A percentile compares a stretch with the other conserved stretches of the same genome.
Evolutionary conservation across 768 basidiomycete species (phyloP).

Genomic region (Russula ochroleuca): DNA sequence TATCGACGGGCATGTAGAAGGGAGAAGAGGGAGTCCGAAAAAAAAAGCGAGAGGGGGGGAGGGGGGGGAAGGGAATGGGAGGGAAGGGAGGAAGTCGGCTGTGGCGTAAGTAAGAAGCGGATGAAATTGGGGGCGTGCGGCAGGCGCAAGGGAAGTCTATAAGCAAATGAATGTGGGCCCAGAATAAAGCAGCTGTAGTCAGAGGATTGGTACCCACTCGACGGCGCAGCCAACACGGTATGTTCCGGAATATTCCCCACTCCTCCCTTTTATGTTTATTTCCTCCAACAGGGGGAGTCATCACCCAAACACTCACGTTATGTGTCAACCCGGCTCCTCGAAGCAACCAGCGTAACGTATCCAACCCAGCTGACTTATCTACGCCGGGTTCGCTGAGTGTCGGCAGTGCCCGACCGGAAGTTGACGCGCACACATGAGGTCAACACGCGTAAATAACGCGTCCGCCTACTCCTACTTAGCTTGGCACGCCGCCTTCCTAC

Average conservation of each 20-base stretch:
- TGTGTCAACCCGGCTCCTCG: background rate
- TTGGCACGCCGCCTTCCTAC: background rate
- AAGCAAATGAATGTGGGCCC: conserved; percentile 23
- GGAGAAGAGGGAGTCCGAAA: background rate
- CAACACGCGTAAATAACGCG: conserved; percentile 31
- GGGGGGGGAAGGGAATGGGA: conserved; percentile 4
- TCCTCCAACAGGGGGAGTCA: background rate
- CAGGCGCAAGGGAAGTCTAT: conserved; percentile 19
- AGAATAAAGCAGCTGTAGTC: conserved; percentile 21
- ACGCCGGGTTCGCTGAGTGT: conserved; percentile 26
- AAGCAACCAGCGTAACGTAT: background rate
- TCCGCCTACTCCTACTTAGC: background rate
- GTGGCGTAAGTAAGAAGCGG: conserved; percentile 23
- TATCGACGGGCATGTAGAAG: conserved; percentile 19
- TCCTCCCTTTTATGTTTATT: background rate
- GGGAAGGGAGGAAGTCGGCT: conserved; percentile 11
- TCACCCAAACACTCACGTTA: background rate
- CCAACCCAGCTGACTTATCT: background rate
- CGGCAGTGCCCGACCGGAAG: conserved; percentile 8
- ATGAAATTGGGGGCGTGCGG: conserved; percentile 10
- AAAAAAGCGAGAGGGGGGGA: conserved; percentile 5
- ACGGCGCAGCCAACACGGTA: conserved; percentile 24
- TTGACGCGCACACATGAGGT: conserved; percentile 16
- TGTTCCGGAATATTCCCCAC: conserved; percentile 26
- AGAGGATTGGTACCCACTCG: conserved; percentile 22